phyloP scores from a whole-genome alignment of 2,329 filamentous ascomycete species.

The Diaporthe aspalathi region DNA sequence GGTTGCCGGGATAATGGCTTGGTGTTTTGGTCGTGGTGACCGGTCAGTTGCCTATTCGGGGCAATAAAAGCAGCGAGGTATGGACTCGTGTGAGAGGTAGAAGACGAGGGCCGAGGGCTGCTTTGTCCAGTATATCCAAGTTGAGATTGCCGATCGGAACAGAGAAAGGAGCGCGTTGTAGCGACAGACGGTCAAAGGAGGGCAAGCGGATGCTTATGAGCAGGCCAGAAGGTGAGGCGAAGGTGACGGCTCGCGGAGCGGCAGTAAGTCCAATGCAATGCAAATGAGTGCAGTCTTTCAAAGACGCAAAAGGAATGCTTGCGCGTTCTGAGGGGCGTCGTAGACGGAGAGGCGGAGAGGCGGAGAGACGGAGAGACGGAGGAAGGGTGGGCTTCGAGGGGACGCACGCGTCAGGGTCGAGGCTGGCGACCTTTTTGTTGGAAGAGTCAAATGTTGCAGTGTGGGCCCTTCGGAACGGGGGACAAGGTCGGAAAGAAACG shows the following conservation, averaged over 20 bases:
- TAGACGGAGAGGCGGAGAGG: constrained; percentile 8
- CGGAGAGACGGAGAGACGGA: no score
- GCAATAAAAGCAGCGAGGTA: constrained; percentile 2
- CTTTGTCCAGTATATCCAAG: constrained; percentile 27
- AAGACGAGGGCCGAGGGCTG: neutral
- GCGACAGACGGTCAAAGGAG: constrained; percentile 31
- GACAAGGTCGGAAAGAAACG: neutral
- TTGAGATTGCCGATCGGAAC: neutral
- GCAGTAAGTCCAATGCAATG: constrained; percentile 7
- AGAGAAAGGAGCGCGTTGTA: constrained; percentile 37
- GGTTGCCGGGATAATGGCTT: no score
- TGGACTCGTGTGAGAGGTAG: neutral
- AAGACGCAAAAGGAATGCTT: constrained; percentile 56
- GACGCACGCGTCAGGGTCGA: constrained; percentile 32
- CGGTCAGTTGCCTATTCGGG: constrained; percentile 22
- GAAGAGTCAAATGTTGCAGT: constrained; percentile 2
- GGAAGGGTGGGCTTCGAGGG: neutral
- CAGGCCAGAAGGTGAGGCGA: neutral
- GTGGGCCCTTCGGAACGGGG: constrained; percentile 9
- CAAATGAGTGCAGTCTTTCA: constrained; percentile 58
- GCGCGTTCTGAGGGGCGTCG: constrained; percentile 18
- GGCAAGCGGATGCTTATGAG: constrained; percentile 29
- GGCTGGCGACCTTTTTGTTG: constrained; percentile 38
- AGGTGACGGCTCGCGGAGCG: neutral
- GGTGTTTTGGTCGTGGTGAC: neutral